Evolutionary conservation across 2,329 filamentous ascomycete genomes (phyloP), one percentile per base, ranked within the genome.

Genomic region (Fusarium proliferatum): DNA sequence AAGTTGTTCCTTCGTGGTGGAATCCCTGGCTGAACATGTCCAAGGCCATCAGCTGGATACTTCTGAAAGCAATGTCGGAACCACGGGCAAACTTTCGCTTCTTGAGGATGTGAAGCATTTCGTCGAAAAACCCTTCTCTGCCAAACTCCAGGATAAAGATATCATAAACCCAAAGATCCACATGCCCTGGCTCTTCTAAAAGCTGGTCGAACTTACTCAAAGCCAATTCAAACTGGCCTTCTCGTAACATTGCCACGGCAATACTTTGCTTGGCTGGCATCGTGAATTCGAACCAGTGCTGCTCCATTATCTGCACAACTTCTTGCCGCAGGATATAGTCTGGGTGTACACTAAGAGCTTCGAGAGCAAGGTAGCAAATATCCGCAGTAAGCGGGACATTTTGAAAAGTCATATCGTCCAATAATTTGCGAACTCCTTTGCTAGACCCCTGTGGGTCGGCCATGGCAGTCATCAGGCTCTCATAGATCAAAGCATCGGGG

Each of bases 211-310:
- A 82, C 73, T 89, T 89, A 58, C 89, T 86, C 65, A 97, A 84
- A 3, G 94, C 95, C 71, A 95, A 84, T 82, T 98, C 96, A 71
- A 94, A 91, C 77, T 97, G 92, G 2, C 91, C 89, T 76, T 98
- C 95, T 26, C 95, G 89, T 41, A 98, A 85, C 67, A 97, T 83
- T 0, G 94, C 94, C 15, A 94, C 83, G 3, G 92, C 88, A 26
- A 97, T 86, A 78, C 89, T 90, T 76, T 93, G 89, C 79, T 88
- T 89, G 13, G 91, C 92, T 11, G 89, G 84, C 87, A 85, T 16
- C 86, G 88, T 46, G 11, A 81, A 72, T 5, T 77, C 69, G 53
- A 81, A 79, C 93, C 94, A 97, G 71, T 90, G 87, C 63, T 90
- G 86, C 77, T 90, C 89, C 92, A 96, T 94, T 63, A 92, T 91